Conservation (phyloP, 441 rosid genomes). For the Adansonia rubrostipa region DNA sequence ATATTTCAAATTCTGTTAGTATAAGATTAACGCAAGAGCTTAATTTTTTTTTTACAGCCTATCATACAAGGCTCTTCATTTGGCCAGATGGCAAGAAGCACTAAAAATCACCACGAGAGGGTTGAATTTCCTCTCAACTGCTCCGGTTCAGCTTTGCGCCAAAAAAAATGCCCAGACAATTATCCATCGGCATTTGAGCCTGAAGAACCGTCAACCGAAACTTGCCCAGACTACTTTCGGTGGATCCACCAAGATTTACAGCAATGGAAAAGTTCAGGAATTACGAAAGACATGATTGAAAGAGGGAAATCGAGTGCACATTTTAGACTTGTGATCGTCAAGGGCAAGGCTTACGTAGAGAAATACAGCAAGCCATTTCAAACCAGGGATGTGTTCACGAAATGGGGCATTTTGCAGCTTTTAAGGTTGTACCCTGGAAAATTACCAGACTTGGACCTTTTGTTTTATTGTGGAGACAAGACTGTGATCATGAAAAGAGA, state of each 20-base stretch:
- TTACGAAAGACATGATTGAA: slow-evolving; percentile 52
- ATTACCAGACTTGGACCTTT: slow-evolving; percentile 61
- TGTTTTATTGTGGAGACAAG: slow-evolving; percentile 55
- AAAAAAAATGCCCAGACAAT: slow-evolving; percentile 17
- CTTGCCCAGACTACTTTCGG: slow-evolving; percentile 59
- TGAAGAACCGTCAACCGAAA: neutral
- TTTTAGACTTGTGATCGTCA: slow-evolving; percentile 48
- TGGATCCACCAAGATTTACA: slow-evolving; percentile 68
- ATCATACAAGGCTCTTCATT: neutral
- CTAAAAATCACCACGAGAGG: neutral
- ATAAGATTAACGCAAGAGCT: neutral
- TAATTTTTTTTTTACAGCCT: neutral
- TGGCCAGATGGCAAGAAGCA: neutral
- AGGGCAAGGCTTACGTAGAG: slow-evolving; percentile 57
- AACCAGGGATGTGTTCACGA: slow-evolving; percentile 50
- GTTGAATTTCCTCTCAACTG: slow-evolving; percentile 23
- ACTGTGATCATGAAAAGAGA: slow-evolving; percentile 36
- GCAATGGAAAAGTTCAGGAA: slow-evolving; percentile 58
- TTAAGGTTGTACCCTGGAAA: slow-evolving; percentile 54
- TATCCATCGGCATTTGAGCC: slow-evolving; percentile 7
- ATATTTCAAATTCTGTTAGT: neutral
- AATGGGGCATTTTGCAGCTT: slow-evolving; percentile 70
- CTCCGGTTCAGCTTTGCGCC: neutral
- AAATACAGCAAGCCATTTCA: slow-evolving; percentile 46
- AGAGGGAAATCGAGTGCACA: slow-evolving; percentile 45